Evolutionary conservation across 257 asterid genomes (phyloP), one percentile per base, ranked within the genome.

Genomic region (Agastache rugosa): DNA sequence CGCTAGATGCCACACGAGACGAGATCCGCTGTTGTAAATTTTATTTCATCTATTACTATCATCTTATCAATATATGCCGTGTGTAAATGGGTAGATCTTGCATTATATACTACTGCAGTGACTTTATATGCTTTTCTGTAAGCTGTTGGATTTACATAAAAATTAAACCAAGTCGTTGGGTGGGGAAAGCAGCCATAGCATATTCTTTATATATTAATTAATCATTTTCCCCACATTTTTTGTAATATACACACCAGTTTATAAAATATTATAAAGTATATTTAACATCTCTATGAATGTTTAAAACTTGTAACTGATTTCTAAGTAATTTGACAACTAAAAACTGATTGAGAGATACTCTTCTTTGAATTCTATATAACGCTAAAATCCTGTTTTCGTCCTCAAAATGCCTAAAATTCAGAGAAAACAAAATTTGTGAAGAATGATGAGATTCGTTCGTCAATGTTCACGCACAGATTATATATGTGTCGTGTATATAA

Each of bases 1-100:
- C 78, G 97, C 53, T 94, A 78, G 84, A 76, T 45, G 69, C 8
- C 1, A 12, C 27, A 10, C 3, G 44, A 9, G 44, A 39, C 2
- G 12, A 42, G 50, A 22, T 22, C 71, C 56, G 25, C 22, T 23
- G 6, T 65, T 44, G 22, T 22, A 65, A 42, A 65, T 22, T 65
- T 22, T 6, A 63, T 3, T 65, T 20, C 55, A 3, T 41, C 11
- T 17, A 61, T 5, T 23, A 7, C 34, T 37, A 11, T 35, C 14
- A 11, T 19, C 7, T 17, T 63, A 19, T 11, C 17, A 63, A 12
- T 64, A 11, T 17, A 12, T 56, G 63, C 19, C 37, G 53, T 37
- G 53, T 20, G 55, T 42, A 42, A 65, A 44, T 65, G 56, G 56
- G 53, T 44, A 66, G 79, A 75, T 54, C 53, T 23, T 65, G 58